Base-by-base conservation (phyloP, 1,284 basidiomycete genomes). In the Ceratobasidium sp. region DNA sequence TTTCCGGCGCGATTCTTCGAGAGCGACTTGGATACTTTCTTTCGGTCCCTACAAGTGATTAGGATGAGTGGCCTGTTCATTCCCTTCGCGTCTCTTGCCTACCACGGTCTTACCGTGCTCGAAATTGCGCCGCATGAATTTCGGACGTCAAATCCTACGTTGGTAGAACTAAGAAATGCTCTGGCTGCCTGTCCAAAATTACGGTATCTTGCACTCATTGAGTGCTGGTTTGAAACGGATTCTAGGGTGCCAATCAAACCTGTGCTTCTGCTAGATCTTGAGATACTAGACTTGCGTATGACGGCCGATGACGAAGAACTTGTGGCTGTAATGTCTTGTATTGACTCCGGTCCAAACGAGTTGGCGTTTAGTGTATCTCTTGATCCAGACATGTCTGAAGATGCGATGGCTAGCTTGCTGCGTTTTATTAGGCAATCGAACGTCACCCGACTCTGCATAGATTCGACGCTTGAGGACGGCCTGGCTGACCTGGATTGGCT, bases 141-240 rank as follows among this genome's bases (percentile, higher is more conserved):
- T 17, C 3, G n/a, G 7, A 17, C 59, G 38, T 5, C 17, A 62
- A 33, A 7, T 28, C 33, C 38, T 20, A 62, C 59, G 15, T 17
- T 42, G 13, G 6, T 17, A 28, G 15, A 46, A 65, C 62, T 65
- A 12, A 23, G 9, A 42, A 12, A 10, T 13, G 62, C 26, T n/a
- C 28, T 67, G 3, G 28, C 28, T 10, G 46, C 65, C 13, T 67
- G 65, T 48, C 66, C 48, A 28, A 28, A 68, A n/a, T 42, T 68
- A 13, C 66, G 66, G 13, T 17, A 5, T 3, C 52, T 68, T 17
- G 26, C 50, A n/a, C 28, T 68, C 4, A 38, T 33, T 33, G 52
- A 12, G 38, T 3, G 5, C 4, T 6, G 28, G 33, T 46, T 65
- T n/a, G 23, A 12, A 3, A 12, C 3, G 13, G 17, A 65, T 20